These are phyloP conservation scores for Metschnikowia shivogae DNA, from an alignment of 805 yeast species.

Conservation along the genomic window DNA sequence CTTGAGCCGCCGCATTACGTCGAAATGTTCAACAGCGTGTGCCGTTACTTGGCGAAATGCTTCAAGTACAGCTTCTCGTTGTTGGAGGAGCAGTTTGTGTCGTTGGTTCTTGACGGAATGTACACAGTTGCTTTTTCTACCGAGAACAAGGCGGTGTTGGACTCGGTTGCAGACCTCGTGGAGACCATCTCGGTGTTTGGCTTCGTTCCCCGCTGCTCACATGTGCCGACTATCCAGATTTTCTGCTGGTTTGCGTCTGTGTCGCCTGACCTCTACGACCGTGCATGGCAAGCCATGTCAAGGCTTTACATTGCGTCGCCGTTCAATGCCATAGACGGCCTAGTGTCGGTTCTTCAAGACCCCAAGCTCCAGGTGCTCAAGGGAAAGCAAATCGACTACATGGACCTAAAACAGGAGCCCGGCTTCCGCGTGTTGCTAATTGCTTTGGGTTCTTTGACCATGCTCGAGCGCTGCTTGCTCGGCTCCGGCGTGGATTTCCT, in stretches of 20 bases:
- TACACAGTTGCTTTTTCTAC: conserved; percentile 40
- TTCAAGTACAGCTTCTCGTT: conserved; percentile 45
- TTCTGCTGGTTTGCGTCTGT: conserved; percentile 40
- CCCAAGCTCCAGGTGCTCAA: conserved; percentile 20
- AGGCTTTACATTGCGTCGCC: conserved; percentile 37
- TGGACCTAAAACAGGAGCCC: conserved; percentile 1
- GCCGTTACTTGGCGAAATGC: conserved; percentile 41
- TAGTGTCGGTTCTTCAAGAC: conserved; percentile 21
- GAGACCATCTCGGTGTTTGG: conserved; percentile 45
- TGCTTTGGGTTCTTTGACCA: conserved; percentile 34
- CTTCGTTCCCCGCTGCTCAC: conserved; percentile 38
- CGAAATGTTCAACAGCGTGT: conserved; percentile 15
- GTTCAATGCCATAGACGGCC: conserved; percentile 21
- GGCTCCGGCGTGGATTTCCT: conserved; percentile 4
- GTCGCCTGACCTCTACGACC: conserved; percentile 30
- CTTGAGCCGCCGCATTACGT: conserved; percentile 9
- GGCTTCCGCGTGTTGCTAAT: conserved; percentile 3
- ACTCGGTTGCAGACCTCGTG: conserved; percentile 38
- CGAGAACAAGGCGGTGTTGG: conserved; percentile 31
- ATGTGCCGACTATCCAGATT: conserved; percentile 37
- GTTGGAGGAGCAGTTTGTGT: conserved; percentile 36
- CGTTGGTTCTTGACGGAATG: conserved; percentile 27
- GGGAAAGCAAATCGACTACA: conserved; percentile 6
- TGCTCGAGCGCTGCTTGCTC: conserved; percentile 26
- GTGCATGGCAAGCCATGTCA: conserved; percentile 37